Percentiles rank a stretch among this genome's conserved stretches.
These are phyloP conservation scores for Silybum marianum DNA, from an alignment of 129 eudicot species.

Conservation along the genomic window DNA sequence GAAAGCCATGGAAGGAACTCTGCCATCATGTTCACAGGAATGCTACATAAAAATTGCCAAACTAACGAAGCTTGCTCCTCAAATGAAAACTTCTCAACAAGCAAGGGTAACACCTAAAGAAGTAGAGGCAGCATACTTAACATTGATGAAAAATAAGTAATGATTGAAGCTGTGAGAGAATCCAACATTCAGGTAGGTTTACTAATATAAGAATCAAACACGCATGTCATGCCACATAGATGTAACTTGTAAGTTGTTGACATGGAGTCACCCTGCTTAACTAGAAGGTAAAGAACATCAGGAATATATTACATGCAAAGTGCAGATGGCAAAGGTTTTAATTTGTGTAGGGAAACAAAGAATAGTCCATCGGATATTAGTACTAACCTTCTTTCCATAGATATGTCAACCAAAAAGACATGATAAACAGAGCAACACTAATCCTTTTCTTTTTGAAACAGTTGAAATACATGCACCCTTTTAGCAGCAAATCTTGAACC, in stretches of 20 bases:
- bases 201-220: neutral
- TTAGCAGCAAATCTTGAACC: neutral
- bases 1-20: slow-evolving; percentile 99
- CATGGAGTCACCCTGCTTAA: neutral
- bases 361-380: neutral
- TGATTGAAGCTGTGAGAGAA: neutral
- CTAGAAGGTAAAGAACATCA: neutral
- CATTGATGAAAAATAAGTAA: neutral
- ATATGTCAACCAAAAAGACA: neutral
- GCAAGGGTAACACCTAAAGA: slow-evolving; percentile 88
- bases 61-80: slow-evolving; percentile 98
- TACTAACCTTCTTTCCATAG: neutral
- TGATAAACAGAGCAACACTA: neutral
- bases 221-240: neutral
- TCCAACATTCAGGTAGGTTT: neutral
- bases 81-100: slow-evolving; percentile 88
- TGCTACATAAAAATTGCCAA: slow-evolving; percentile 97
- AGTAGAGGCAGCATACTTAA: neutral
- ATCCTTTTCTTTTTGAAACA: neutral
- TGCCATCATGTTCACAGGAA: slow-evolving; percentile 99
- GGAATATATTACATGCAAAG: neutral
- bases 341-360: slow-evolving; percentile 1
- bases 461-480: neutral
- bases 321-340: neutral
- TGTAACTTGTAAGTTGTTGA: neutral